Evolutionary conservation across 2,329 filamentous ascomycete species (phyloP), one percentile per base, ranked within the genome.

Genomic region (Penicillium sp.): DNA sequence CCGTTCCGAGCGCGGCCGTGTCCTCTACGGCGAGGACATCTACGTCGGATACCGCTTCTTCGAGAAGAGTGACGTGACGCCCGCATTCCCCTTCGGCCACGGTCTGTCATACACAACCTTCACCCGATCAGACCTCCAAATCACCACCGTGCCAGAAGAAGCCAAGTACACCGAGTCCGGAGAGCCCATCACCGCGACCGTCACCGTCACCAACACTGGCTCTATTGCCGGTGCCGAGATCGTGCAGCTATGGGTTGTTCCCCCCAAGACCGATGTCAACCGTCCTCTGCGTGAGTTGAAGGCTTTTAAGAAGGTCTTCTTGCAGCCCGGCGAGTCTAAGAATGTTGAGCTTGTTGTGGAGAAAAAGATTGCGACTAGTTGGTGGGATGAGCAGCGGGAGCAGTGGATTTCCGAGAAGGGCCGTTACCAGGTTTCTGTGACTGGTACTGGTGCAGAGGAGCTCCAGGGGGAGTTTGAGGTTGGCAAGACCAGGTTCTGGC

Each of bases 21-120:
- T 89, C 0, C 80, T 92, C 1, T 95, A 94, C 72, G 90, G 90
- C 51, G 91, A 95, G 76, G 91, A 92, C 63, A 82, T 95, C 50
- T 94, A 92, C 74, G 83, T 94, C 40, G 91, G 91, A 3, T 95
- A 95, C 78, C 84, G 91, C 24, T 92, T 88, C 80, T 95, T 92
- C 75, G 91, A 95, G 72, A 88, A 86, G 69, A 83, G 85, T n/a
- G 82, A 88, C 38, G 82, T 87, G 4, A 81, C 83, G 0, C 86
- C 89, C 0, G 83, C 90, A 30, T 95, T 93, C 77, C 84, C 89
- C 60, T 96, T 96, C 73, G 91, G 91, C 13, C 88, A 92, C 71
- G 92, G 92, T 1, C 82, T 95, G 1, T 91, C 89, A 17, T 95
- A 93, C 77, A 93, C 91, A 0, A 86, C 80, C 0, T 94, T 94